Conservation (phyloP, 2,329 filamentous ascomycete genomes). For the Colletotrichum sp. region DNA sequence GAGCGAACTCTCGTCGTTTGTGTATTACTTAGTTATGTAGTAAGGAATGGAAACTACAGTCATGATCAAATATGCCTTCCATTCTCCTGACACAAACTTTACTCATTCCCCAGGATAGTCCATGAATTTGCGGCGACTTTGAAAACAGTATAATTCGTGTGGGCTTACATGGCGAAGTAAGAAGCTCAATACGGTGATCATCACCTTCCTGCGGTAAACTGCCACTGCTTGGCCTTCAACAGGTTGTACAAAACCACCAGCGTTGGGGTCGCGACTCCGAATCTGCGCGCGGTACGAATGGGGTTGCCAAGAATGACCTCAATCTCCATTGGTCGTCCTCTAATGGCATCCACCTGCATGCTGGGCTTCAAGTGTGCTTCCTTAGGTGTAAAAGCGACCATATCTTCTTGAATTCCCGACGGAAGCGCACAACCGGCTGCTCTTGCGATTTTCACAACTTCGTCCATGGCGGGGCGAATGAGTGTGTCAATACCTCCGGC, state of each 20-base stretch:
- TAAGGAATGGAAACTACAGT: neutral
- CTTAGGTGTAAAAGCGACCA: neutral
- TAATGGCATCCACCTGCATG: neutral
- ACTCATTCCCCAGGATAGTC: rapidly evolving
- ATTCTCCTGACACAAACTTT: neutral
- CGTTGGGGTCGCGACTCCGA: neutral
- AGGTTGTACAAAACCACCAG: neutral
- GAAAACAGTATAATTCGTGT: rapidly evolving
- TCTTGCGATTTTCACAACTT: neutral
- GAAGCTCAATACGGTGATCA: neutral
- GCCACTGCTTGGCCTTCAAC: neutral
- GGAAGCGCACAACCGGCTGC: neutral
- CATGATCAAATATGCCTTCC: neutral
- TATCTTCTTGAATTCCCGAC: neutral
- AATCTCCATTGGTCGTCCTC: neutral
- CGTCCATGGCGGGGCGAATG: neutral
- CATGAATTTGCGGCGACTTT: neutral
- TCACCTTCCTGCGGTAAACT: neutral
- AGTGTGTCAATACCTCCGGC: neutral
- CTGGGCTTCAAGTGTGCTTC: neutral
- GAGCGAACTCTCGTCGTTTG: neutral
- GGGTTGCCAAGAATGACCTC: neutral
- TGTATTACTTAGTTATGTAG: neutral
- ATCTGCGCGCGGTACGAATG: neutral
- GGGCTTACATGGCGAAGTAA: neutral